phyloP scores from a whole-genome alignment of 2,329 filamentous ascomycete species.

The Scopulariopsis brevicaulis region DNA sequence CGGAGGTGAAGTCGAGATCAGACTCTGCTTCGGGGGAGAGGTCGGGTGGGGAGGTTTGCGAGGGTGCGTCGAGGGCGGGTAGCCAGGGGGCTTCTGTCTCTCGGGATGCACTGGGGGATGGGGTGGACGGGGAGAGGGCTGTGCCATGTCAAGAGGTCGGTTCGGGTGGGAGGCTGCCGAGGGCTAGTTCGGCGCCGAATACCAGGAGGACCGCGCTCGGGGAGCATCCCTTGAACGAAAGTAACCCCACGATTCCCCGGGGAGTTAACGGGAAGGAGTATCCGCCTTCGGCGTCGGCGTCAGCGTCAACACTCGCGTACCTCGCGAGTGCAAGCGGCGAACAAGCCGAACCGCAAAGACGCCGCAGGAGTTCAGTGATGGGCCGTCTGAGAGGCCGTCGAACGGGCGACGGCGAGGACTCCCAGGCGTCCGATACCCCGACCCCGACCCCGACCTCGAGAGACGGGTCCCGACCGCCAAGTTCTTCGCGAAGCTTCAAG shows the following conservation, averaged over 20 bases:
- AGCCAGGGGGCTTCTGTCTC: background rate
- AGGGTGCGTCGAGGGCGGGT: background rate
- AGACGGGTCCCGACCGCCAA: background rate
- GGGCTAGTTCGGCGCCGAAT: background rate
- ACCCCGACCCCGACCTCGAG: background rate
- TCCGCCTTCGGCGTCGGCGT: background rate
- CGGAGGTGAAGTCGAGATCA: background rate
- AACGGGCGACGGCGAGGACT: background rate
- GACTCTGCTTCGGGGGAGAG: background rate
- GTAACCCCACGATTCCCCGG: background rate
- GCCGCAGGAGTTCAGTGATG: background rate
- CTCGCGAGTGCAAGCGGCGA: background rate
- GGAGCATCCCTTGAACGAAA: background rate
- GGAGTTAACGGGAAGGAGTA: background rate
- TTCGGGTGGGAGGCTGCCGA: background rate
- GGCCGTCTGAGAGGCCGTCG: background rate
- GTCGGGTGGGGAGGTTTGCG: background rate
- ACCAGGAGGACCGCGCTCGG: background rate
- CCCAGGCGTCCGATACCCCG: background rate
- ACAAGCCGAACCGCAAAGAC: background rate
- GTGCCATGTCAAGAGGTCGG: background rate
- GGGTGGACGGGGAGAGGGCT: background rate
- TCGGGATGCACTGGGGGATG: background rate
- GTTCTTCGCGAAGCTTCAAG: conserved; percentile 20
- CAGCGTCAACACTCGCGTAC: background rate